Evolutionary conservation across 2,329 filamentous ascomycete species (phyloP).

Genomic region (Periconia digitata): DNA sequence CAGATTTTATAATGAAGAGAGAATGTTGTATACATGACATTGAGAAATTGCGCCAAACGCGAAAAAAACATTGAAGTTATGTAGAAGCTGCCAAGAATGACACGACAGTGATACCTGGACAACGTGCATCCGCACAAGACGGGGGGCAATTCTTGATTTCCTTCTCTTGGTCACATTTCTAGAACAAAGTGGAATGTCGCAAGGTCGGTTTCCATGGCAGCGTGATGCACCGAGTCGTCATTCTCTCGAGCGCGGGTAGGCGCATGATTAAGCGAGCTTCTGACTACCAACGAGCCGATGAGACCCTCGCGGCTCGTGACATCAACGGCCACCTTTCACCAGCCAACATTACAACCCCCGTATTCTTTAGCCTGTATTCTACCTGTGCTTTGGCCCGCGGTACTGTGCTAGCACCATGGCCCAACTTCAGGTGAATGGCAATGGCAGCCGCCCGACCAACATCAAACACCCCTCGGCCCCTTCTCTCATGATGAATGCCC

Average conservation of each 20-base stretch:
- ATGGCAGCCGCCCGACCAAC: conserved; percentile 34
- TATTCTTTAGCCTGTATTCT: conserved; percentile 32
- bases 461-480: conserved; percentile 47
- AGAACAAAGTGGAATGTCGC: too few species aligned
- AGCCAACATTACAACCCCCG: conserved; percentile 7
- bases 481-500: conserved; percentile 68
- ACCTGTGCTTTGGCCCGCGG: conserved; percentile 15
- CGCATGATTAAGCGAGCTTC: conserved; percentile 31
- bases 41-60: neutral
- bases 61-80: neutral
- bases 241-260: conserved; percentile 24
- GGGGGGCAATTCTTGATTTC: too few species aligned
- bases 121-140: too few species aligned
- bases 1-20: neutral
- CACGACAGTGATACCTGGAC: too few species aligned
- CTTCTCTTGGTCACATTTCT: too few species aligned
- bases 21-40: neutral
- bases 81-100: too few species aligned
- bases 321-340: conserved; percentile 38
- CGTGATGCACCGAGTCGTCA: conserved; percentile 9
- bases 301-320: conserved; percentile 36
- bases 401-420: conserved; percentile 29
- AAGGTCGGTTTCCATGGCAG: too few species aligned
- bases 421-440: conserved; percentile 39
- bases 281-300: conserved; percentile 31